Conservation (phyloP, 1,139 yeast species). For the Pichia cactophila region DNA sequence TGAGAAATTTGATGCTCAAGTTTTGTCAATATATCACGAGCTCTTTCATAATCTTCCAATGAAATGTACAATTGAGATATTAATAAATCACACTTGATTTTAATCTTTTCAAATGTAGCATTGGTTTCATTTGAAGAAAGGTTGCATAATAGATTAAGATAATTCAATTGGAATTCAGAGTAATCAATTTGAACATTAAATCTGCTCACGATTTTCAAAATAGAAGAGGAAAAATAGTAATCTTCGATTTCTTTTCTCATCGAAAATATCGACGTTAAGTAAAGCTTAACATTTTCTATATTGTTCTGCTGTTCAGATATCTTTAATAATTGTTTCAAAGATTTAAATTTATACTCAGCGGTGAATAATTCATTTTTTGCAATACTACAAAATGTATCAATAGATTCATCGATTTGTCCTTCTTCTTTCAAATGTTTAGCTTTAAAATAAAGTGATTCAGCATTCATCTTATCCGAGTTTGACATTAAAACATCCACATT, state of each 20-base stretch:
- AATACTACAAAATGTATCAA: conserved; percentile 36
- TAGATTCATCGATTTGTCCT: conserved; percentile 45
- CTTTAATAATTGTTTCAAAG: conserved; percentile 61
- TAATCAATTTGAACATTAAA: background rate
- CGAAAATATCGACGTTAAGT: conserved; percentile 28
- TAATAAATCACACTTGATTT: conserved; percentile 49
- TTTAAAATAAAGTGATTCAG: conserved; percentile 26
- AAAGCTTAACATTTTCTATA: conserved; percentile 31
- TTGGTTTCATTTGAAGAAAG: conserved; percentile 1
- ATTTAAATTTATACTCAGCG: conserved; percentile 45
- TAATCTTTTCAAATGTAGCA: conserved; percentile 43
- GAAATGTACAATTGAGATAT: conserved; percentile 43
- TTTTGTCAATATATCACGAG: conserved; percentile 34
- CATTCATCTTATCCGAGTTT: conserved; percentile 13
- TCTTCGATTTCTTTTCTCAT: conserved; percentile 28
- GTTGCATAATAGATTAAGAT: background rate
- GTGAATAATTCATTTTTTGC: conserved; percentile 24
- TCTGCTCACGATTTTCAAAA: conserved; percentile 42
- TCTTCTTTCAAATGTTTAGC: conserved; percentile 35
- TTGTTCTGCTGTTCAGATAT: conserved; percentile 34
- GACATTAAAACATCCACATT: conserved; percentile 18
- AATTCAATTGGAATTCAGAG: background rate
- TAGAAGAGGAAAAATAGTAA: conserved; percentile 55
- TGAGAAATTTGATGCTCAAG: conserved; percentile 35
- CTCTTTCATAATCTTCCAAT: conserved; percentile 31